Evolutionary conservation across 2,329 filamentous ascomycete species (phyloP).

Genomic region (Colletotrichum phormii): DNA sequence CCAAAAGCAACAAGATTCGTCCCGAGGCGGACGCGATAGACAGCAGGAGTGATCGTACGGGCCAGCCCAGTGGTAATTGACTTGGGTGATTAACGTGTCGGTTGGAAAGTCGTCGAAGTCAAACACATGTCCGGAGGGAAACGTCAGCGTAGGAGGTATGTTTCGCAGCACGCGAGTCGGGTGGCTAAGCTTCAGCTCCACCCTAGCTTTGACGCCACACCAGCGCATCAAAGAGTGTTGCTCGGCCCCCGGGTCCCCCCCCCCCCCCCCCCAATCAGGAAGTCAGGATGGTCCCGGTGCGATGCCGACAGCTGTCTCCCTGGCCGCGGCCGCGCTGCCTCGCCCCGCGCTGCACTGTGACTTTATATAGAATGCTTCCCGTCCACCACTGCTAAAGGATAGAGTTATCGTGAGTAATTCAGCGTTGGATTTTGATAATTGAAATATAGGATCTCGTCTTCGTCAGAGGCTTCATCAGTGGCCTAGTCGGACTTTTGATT

Average conservation of each 20-base stretch:
- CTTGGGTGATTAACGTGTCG: slow-evolving; percentile 17
- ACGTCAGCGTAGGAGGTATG: slow-evolving; percentile 38
- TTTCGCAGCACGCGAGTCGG: slow-evolving; percentile 36
- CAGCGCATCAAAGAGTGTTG: slow-evolving; percentile 32
- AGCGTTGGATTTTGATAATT: neutral
- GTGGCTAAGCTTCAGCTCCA: slow-evolving; percentile 38
- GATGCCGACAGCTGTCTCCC: slow-evolving; percentile 26
- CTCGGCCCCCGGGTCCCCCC: slow-evolving; percentile 11
- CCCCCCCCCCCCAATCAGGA: slow-evolving; percentile 19
- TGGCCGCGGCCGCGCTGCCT: neutral
- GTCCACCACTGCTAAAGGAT: neutral
- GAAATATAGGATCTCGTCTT: neutral
- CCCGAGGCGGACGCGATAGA: neutral
- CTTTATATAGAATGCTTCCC: slow-evolving; percentile 19
- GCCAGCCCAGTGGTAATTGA: slow-evolving; percentile 34
- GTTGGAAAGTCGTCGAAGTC: slow-evolving; percentile 31
- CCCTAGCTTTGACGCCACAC: slow-evolving; percentile 37
- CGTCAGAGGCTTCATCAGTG: neutral
- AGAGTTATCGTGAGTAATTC: neutral
- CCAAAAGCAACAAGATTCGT: slow-evolving; percentile 7
- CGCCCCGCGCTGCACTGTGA: slow-evolving; percentile 8
- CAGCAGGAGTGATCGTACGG: slow-evolving; percentile 10
- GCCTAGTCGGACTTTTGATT: neutral
- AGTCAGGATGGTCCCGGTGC: slow-evolving; percentile 25
- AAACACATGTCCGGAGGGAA: slow-evolving; percentile 32